Conservation (phyloP, 208 protist genomes). For the Leishmania major region DNA sequence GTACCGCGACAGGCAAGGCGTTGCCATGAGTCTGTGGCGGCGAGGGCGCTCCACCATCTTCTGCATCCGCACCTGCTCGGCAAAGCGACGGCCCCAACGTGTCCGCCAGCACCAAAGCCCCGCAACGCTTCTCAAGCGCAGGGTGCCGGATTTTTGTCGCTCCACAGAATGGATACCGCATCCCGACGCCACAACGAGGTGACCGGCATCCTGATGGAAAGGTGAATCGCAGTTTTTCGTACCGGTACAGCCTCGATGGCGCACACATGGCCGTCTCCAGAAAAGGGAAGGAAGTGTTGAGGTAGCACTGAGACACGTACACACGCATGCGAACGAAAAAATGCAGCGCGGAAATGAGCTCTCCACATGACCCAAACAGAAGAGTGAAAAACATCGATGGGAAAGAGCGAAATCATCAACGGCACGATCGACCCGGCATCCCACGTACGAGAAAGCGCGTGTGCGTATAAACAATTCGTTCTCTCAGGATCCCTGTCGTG, state of each 20-base stretch:
- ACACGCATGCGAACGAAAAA: not conserved
- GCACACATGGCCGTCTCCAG: no score
- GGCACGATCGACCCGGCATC: not conserved
- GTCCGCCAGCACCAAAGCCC: not conserved
- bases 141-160: no score
- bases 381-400: not conserved
- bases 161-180: no score
- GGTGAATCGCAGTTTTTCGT: no score
- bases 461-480: not conserved
- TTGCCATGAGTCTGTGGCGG: not conserved
- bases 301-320: not conserved
- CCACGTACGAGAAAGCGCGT: not conserved
- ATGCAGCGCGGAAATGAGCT: not conserved
- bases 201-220: no score
- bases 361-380: not conserved
- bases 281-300: no score
- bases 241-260: no score
- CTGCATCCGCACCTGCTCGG: not conserved
- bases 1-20: not conserved
- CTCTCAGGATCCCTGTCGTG: not conserved
- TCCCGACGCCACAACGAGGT: no score
- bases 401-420: not conserved
- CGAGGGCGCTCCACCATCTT: not conserved
- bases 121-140: no score
- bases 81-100: not conserved